Evolutionary conservation across 2,329 filamentous ascomycete genomes (phyloP), one percentile per base, ranked within the genome.

Genomic region (Aspergillus pseudoterreus): DNA sequence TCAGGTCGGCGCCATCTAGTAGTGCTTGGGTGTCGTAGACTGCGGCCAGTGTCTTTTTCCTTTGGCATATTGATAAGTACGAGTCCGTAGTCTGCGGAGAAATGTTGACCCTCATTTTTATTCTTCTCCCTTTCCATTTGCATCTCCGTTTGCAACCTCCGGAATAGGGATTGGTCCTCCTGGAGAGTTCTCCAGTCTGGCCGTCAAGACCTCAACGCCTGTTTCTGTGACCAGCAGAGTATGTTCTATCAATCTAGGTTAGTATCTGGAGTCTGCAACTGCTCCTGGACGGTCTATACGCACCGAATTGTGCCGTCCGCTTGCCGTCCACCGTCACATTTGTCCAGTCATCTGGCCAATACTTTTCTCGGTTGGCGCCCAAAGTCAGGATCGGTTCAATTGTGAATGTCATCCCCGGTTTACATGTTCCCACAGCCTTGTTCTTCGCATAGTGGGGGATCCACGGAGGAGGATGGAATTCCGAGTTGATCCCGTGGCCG

Each of bases 331-430:
- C 82, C 0, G 92, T 96, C 2, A 88, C 87, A 70, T 89, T 94
- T 0, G 92, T 96, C 92, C 92, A 96, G 74, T 96, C 88, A 70
- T 96, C 92, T 0, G 92, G 92, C 92, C 92, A 96, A 1, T 90
- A 96, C 67, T 91, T 85, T 65, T 96, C 92, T 57, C 82, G 82
- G 69, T 92, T 87, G 57, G 86, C 89, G 43, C 92, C 92, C 51
- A 95, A 71, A 11, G 88, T 88, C 65, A 96, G 88, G 89, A 96
- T 96, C 19, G 92, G 92, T 74, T 96, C 92, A 56, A 96, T 96
- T 0, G 92, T 96, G 64, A 96, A 96, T 45, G 90, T 94, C 90
- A 95, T 95, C 30, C 92, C 92, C 0, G 88, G 84, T 74, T 95
- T 95, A 58, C 90, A 92, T 64, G 86, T 83, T 44, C 92, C 92